Conservation (phyloP, 306 rosid genomes). For the Neltuma alba region DNA sequence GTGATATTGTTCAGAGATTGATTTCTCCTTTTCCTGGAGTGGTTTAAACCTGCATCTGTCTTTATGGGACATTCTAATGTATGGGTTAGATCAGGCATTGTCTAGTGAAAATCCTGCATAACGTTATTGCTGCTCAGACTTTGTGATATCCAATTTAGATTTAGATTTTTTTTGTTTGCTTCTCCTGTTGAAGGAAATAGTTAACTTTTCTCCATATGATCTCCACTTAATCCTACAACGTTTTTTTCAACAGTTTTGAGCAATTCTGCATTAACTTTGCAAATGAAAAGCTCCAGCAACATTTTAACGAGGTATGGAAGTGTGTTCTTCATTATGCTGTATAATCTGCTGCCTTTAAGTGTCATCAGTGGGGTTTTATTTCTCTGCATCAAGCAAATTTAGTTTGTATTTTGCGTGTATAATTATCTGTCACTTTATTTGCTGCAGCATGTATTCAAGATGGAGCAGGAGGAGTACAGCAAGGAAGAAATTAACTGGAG, state of each 20-base stretch:
- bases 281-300: constrained; percentile 98
- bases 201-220: constrained; percentile 8
- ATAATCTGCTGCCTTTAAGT: constrained; percentile 18
- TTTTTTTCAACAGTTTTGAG: constrained; percentile 76
- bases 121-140: not conserved
- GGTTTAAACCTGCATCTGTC: not conserved
- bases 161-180: constrained; percentile 9
- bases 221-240: constrained; percentile 27
- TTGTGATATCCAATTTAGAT: constrained; percentile 12
- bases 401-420: constrained; percentile 14
- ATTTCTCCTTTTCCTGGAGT: not conserved
- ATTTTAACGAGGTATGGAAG: constrained; percentile 85
- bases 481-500: constrained; percentile 98
- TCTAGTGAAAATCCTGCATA: not conserved
- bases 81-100: not conserved
- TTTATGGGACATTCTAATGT: not conserved
- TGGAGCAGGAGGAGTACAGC: constrained; percentile 98
- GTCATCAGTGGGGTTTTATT: constrained; percentile 3
- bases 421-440: constrained; percentile 27
- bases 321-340: not conserved
- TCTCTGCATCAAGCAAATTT: constrained; percentile 16
- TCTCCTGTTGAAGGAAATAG: constrained; percentile 19
- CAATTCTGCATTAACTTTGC: constrained; percentile 99
- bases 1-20: not conserved
- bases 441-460: constrained; percentile 96